A percentile compares a stretch with the other conserved stretches of the same genome.
Conservation (phyloP, 768 basidiomycete genomes). For the Psilocybe azurescens region DNA sequence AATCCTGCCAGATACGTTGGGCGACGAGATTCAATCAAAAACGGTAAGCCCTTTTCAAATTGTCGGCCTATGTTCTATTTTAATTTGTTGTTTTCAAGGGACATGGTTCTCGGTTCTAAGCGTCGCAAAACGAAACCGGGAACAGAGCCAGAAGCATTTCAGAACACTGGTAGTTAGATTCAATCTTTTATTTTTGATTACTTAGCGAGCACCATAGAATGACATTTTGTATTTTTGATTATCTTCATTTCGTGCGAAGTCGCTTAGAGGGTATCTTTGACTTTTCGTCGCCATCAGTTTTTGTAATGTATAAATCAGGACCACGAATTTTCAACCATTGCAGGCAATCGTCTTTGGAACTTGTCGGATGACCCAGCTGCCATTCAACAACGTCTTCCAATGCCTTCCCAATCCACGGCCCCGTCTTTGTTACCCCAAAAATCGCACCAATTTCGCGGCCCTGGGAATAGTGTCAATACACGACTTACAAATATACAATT, state of each 20-base stretch:
- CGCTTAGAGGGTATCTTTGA: slow-evolving; percentile 44
- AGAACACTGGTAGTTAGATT: slow-evolving; percentile 1
- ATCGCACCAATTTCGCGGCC: slow-evolving; percentile 67
- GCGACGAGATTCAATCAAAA: slow-evolving; percentile 71
- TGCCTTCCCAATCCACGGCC: slow-evolving; percentile 71
- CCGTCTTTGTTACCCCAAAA: slow-evolving; percentile 62
- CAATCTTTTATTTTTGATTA: background rate
- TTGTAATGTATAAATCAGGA: slow-evolving; percentile 41
- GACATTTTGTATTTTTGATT: background rate
- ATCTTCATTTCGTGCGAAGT: slow-evolving; percentile 36
- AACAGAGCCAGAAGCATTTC: slow-evolving; percentile 30
- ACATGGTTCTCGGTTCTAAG: slow-evolving; percentile 81
- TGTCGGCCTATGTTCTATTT: slow-evolving; percentile 7
- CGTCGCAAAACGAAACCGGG: slow-evolving; percentile 45
- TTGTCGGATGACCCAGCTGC: slow-evolving; percentile 81
- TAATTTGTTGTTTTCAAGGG: slow-evolving; percentile 46
- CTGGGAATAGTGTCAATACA: slow-evolving; percentile 44
- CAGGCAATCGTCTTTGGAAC: slow-evolving; percentile 68
- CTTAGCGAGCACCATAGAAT: background rate
- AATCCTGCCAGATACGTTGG: slow-evolving; percentile 75
- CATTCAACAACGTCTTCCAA: slow-evolving; percentile 77
- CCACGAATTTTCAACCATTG: slow-evolving; percentile 71
- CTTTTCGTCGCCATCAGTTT: slow-evolving; percentile 25
- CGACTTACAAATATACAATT: background rate
- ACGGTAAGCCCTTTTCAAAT: slow-evolving; percentile 46